These are phyloP conservation scores for Hypoxylon intermedium DNA, from an alignment of 495 filamentous ascomycete species.

Conservation along the genomic window DNA sequence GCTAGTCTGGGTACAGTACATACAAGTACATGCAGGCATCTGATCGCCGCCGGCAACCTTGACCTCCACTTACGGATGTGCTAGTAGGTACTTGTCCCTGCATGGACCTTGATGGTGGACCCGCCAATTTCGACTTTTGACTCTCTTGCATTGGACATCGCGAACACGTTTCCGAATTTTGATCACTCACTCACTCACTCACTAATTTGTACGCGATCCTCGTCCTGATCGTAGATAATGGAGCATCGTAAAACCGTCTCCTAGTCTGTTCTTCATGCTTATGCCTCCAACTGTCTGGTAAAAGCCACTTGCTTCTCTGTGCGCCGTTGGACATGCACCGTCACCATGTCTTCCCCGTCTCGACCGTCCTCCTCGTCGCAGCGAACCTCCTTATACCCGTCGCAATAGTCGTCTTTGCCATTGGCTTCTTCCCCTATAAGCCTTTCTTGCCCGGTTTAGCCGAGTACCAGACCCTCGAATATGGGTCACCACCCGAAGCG, in stretches of 20 bases:
- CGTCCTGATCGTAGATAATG: constrained; percentile 28
- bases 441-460: constrained; percentile 87
- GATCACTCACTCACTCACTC: constrained; percentile 4
- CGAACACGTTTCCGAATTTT: background rate
- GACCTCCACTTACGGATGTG: background rate
- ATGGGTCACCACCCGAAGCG: constrained; percentile 60
- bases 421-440: constrained; percentile 98
- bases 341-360: constrained; percentile 44
- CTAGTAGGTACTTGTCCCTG: background rate
- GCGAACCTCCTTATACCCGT: constrained; percentile 80
- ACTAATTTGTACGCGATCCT: background rate
- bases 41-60: too few relatives aligned
- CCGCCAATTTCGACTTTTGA: background rate
- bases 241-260: constrained; percentile 13
- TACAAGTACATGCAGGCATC: too few relatives aligned
- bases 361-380: constrained; percentile 58
- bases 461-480: constrained; percentile 59
- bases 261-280: background rate
- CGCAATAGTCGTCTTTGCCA: constrained; percentile 81
- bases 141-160: constrained; percentile 4
- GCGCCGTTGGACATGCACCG: constrained; percentile 38
- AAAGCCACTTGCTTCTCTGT: constrained; percentile 1
- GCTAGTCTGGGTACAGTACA: too few relatives aligned
- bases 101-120: too few relatives aligned
- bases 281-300: background rate